Conservation (phyloP, 352 stramenopile genomes). For the Thalassiosira pacifica region DNA sequence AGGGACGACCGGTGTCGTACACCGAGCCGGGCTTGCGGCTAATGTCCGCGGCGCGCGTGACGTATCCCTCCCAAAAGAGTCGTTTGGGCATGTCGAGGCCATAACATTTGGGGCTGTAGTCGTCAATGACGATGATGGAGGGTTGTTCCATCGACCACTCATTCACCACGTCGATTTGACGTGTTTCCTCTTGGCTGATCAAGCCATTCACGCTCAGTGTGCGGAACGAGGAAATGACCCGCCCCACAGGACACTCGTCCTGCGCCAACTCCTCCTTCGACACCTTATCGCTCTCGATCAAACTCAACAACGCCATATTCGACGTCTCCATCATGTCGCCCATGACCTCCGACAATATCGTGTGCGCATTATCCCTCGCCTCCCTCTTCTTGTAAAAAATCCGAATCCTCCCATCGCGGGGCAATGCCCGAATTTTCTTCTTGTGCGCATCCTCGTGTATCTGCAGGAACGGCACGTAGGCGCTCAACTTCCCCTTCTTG, state of each 20-base stretch:
- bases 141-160: constrained; percentile 66
- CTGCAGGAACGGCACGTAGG: constrained; percentile 78
- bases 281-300: constrained; percentile 23
- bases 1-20: constrained; percentile 70
- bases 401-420: constrained; percentile 50
- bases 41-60: constrained; percentile 73
- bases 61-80: constrained; percentile 75
- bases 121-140: constrained; percentile 64
- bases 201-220: not conserved
- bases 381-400: constrained; percentile 72
- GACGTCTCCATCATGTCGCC: constrained; percentile 60
- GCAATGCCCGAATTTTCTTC: constrained; percentile 54
- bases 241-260: constrained; percentile 5
- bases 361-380: constrained; percentile 56
- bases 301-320: not conserved
- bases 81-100: constrained; percentile 73
- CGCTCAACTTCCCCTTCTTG: constrained; percentile 73
- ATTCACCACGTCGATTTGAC: constrained; percentile 16
- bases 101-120: constrained; percentile 67
- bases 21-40: constrained; percentile 47
- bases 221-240: constrained; percentile 13
- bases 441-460: constrained; percentile 75
- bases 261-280: not conserved
- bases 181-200: constrained; percentile 9
- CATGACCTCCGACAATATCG: constrained; percentile 56